phyloP scores from a whole-genome alignment of 768 basidiomycete species.

The Rubroboletus satanas region DNA sequence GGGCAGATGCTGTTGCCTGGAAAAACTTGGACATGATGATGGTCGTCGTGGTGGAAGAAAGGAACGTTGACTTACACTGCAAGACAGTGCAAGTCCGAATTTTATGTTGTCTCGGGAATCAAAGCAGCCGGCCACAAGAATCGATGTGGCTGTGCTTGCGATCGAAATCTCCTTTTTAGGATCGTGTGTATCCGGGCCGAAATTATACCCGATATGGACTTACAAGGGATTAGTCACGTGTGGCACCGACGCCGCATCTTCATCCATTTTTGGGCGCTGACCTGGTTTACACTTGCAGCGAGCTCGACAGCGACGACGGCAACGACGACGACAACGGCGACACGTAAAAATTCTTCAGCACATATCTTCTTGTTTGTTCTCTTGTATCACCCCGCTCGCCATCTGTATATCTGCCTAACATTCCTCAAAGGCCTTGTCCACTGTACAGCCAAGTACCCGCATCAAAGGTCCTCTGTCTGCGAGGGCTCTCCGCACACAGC shows the following conservation, averaged over 20 bases:
- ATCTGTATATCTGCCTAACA: conserved; percentile 14
- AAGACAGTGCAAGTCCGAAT: background rate
- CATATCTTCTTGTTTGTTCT: conserved; percentile 17
- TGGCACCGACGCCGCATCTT: conserved; percentile 6
- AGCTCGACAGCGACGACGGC: conserved; percentile 17
- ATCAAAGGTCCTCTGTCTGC: conserved; percentile 8
- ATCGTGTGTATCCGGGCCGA: conserved; percentile 11
- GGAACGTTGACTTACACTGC: background rate
- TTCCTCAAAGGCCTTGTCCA: background rate
- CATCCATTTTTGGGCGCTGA: conserved; percentile 29
- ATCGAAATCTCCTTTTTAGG: conserved; percentile 15
- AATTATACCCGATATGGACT: conserved; percentile 9
- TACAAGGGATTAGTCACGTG: conserved; percentile 17
- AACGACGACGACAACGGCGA: conserved; percentile 11
- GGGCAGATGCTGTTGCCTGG: conserved; percentile 88
- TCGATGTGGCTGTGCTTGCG: conserved; percentile 20
- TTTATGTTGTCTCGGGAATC: conserved; percentile 15
- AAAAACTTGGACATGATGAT: conserved; percentile 51
- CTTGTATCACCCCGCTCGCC: background rate
- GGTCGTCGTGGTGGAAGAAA: conserved; percentile 8
- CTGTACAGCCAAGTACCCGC: conserved; percentile 3
- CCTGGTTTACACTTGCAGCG: conserved; percentile 16
- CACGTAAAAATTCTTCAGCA: conserved; percentile 14
- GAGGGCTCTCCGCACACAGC: conserved; percentile 5
- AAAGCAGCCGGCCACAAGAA: background rate